These are phyloP conservation scores for Trichocomaceae sp. DNA, from an alignment of 2,329 filamentous ascomycete species.

Conservation along the genomic window DNA sequence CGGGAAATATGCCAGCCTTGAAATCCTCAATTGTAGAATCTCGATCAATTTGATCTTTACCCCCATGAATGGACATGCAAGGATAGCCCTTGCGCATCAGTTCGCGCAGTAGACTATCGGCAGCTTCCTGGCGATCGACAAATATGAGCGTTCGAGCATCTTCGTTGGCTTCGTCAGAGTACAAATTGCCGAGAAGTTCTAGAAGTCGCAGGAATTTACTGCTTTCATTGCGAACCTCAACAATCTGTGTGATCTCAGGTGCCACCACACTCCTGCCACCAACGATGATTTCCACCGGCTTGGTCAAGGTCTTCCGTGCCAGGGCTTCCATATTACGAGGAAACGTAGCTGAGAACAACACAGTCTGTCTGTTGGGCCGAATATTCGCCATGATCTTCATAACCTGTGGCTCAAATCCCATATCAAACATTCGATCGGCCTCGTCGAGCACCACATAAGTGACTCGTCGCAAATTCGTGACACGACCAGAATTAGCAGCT, in stretches of 20 bases:
- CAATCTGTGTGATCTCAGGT: conserved; percentile 76
- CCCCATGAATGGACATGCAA: conserved; percentile 88
- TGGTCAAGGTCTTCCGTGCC: conserved; percentile 78
- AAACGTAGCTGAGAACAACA: conserved; percentile 95
- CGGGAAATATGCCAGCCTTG: conserved; percentile 81
- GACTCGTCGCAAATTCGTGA: conserved; percentile 81
- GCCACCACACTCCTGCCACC: conserved; percentile 70
- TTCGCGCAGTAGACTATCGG: conserved; percentile 71
- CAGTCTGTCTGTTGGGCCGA: conserved; percentile 85
- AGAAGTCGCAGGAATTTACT: conserved; percentile 79
- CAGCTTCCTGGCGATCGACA: conserved; percentile 85
- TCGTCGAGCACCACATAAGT: conserved; percentile 95
- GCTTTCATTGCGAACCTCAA: conserved; percentile 76
- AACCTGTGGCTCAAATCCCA: conserved; percentile 98
- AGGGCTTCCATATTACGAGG: conserved; percentile 86
- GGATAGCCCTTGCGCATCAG: conserved; percentile 78
- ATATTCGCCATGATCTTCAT: conserved; percentile 93
- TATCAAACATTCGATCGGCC: conserved; percentile 98
- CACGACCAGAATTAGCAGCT: conserved; percentile 85
- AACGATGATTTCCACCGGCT: conserved; percentile 85
- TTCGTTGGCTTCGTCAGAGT: conserved; percentile 66
- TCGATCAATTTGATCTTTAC: conserved; percentile 87
- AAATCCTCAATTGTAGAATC: conserved; percentile 91
- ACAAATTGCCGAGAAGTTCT: conserved; percentile 79
- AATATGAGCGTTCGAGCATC: conserved; percentile 87